Conservation (phyloP, 768 basidiomycete genomes). For the Pleurotus giganteus region DNA sequence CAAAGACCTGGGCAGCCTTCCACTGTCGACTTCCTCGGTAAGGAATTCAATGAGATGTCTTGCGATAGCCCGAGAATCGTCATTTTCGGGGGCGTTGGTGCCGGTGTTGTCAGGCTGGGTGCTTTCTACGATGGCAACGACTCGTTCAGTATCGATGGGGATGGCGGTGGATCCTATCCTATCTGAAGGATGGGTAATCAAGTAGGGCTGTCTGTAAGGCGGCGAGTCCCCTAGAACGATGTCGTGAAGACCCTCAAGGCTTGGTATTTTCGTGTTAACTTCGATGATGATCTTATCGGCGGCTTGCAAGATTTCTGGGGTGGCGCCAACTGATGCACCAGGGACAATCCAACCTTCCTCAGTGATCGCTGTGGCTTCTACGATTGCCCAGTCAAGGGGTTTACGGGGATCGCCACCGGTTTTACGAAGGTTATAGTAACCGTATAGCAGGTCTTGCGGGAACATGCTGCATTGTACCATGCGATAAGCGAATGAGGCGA, state of each 20-base stretch:
- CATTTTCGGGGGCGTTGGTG: conserved; percentile 41
- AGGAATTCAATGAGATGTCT: conserved; percentile 44
- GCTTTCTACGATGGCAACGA: conserved; percentile 43
- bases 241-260: conserved; percentile 46
- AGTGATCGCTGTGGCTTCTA: conserved; percentile 47
- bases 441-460: conserved; percentile 47
- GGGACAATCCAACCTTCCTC: conserved; percentile 48
- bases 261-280: conserved; percentile 46
- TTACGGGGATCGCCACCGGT: conserved; percentile 42
- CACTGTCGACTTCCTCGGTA: conserved; percentile 36
- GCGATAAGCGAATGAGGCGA: background rate
- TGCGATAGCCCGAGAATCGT: conserved; percentile 41
- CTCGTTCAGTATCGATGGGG: conserved; percentile 46
- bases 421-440: conserved; percentile 43
- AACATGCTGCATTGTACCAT: conserved; percentile 32
- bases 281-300: conserved; percentile 51
- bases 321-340: conserved; percentile 46
- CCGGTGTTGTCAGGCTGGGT: conserved; percentile 44
- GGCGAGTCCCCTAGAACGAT: conserved; percentile 44
- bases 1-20: conserved; percentile 37
- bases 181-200: conserved; percentile 40
- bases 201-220: conserved; percentile 37
- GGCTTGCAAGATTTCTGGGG: conserved; percentile 44
- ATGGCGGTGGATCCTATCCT: conserved; percentile 44
- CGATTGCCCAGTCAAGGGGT: conserved; percentile 48